Base-by-base conservation (phyloP, 352 stramenopile genomes). In the Globisporangium okanoganense region DNA sequence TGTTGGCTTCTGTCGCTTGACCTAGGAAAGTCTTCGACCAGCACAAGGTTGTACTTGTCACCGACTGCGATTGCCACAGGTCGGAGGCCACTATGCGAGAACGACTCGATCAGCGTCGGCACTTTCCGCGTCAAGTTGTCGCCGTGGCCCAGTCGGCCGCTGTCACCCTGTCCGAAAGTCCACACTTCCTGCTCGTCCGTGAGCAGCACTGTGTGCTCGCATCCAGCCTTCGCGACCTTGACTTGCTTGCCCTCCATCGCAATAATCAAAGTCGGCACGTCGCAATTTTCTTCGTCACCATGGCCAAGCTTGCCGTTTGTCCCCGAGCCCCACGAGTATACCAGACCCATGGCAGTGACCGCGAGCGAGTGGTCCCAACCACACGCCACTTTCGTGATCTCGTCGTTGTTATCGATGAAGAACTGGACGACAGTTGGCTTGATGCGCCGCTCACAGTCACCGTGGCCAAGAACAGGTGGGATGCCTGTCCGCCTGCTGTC, bases 21-120 rank as follows among this genome's bases (percentile, higher is more conserved):
- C 45, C 13, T 43, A 24, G 58, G 45, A 33, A 18, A 29, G 38
- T 88, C 69, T 38, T 75, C 76, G 0, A 89, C 84, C 16, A 95
- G 61, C 40, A 95, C 67, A 8, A 95, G 69, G 33, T 93, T 95
- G 53, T 95, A 95, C 62, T 95, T 95, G 67, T 95, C 86, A 10
- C 86, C 86, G 12, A 93, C 86, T 22, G 86, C 86, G 43, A 94
- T 89, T 12, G 84, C 78, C 9, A 95, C 75, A 5, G 83, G 79
- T 31, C 75, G 75, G 9, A 90, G 29, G 0, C 73, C 75, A 13
- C 59, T 75, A 20, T 84, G 63, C 0, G 61, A 52, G 56, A 92
- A 90, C 7, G 76, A 50, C 16, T 92, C 79, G 31, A 95, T 66
- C 54, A 70, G 61, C 4, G 75, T 85, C 14, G 86, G 86, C 0